Evolutionary conservation across 2,329 filamentous ascomycete genomes (phyloP).

Genomic region (Arthrobotrys sphaeroides): DNA sequence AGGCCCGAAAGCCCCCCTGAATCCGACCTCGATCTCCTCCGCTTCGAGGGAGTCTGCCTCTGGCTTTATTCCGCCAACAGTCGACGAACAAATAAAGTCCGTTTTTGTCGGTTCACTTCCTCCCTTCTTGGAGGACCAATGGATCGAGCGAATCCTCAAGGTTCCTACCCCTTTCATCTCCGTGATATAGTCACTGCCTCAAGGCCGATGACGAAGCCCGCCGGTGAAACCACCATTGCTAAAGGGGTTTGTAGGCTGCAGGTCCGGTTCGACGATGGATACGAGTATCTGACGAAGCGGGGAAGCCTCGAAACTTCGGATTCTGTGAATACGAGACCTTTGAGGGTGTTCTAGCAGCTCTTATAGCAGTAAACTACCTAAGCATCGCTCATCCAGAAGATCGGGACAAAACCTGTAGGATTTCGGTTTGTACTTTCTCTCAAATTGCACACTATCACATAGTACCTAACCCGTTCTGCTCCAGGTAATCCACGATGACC

Average conservation of each 20-base stretch:
- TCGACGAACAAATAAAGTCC: slow-evolving; percentile 89
- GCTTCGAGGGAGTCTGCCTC: slow-evolving; percentile 42
- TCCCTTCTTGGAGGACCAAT: slow-evolving; percentile 78
- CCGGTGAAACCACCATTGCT: not conserved
- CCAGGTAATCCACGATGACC: slow-evolving; percentile 60
- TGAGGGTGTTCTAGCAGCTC: slow-evolving; percentile 68
- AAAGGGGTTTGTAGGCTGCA: slow-evolving; percentile 48
- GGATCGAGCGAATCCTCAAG: slow-evolving; percentile 77
- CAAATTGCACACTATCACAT: not conserved
- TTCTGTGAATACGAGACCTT: slow-evolving; percentile 96
- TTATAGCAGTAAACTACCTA: slow-evolving; percentile 26
- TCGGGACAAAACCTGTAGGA: slow-evolving; percentile 67
- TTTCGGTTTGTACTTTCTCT: slow-evolving; percentile 21
- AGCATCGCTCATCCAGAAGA: slow-evolving; percentile 67
- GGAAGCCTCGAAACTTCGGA: slow-evolving; percentile 86
- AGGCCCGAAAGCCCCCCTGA: slow-evolving; percentile 20
- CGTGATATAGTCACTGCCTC: no score
- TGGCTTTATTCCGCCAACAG: slow-evolving; percentile 74
- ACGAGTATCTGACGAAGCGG: slow-evolving; percentile 77
- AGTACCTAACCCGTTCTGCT: not conserved
- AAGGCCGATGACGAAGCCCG: not conserved
- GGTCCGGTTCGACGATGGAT: slow-evolving; percentile 82
- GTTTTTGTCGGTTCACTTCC: slow-evolving; percentile 87
- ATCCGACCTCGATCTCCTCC: slow-evolving; percentile 5
- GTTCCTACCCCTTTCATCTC: slow-evolving; percentile 17